These are phyloP conservation scores for Apiotrichum veenhuisii DNA, from an alignment of 1,284 basidiomycete species.

Conservation along the genomic window DNA sequence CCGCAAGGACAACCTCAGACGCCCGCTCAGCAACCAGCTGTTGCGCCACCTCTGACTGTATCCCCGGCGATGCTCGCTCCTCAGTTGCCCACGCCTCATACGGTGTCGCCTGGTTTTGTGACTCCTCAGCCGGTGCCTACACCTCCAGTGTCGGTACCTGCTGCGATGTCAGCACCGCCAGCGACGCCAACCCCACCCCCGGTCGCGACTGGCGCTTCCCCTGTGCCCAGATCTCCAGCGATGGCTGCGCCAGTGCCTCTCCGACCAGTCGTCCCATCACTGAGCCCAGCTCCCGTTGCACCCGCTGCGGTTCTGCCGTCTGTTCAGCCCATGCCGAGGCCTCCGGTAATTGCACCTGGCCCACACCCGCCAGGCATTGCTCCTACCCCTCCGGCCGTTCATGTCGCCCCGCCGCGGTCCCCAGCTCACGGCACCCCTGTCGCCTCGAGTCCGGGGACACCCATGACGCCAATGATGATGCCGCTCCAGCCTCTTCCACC, in stretches of 20 bases:
- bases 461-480: neutral
- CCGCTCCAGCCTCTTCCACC: slow-evolving; percentile 1
- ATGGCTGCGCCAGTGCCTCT: neutral
- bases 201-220: neutral
- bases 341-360: neutral
- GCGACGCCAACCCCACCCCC: neutral
- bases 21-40: neutral
- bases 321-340: neutral
- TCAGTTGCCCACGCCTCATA: neutral
- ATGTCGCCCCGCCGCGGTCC: too few relatives aligned
- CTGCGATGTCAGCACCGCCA: neutral
- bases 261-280: too few relatives aligned
- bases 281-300: neutral
- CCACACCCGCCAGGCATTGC: neutral
- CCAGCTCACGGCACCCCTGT: neutral
- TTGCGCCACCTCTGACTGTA: neutral
- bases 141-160: neutral
- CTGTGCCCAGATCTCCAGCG: neutral
- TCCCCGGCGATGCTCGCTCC: neutral
- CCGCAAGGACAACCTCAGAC: neutral
- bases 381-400: neutral
- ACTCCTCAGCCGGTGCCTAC: neutral
- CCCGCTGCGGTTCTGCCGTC: neutral
- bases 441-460: neutral
- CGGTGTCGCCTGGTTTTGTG: neutral